Evolutionary conservation across 2,329 filamentous ascomycete genomes (phyloP).

Genomic region (Trichoderma aggressivum): DNA sequence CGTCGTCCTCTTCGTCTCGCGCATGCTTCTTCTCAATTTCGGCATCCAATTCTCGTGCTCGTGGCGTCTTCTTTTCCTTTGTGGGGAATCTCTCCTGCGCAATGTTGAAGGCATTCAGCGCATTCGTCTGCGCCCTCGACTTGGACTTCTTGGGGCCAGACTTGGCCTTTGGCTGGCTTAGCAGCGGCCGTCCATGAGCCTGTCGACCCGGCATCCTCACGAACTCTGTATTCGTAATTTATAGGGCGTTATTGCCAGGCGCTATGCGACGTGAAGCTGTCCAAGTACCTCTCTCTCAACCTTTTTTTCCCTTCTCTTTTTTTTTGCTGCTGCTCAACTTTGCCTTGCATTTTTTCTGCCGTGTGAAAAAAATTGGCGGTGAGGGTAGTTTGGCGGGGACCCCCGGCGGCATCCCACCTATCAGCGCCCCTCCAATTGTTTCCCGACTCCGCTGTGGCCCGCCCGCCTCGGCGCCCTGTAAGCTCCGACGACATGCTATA

Average conservation of each 20-base stretch:
- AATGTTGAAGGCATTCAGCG: slow-evolving; percentile 56
- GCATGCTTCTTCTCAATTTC: slow-evolving; percentile 45
- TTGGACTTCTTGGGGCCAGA: slow-evolving; percentile 43
- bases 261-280: slow-evolving; percentile 1
- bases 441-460: slow-evolving; percentile 2
- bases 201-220: slow-evolving; percentile 56
- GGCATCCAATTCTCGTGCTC: slow-evolving; percentile 51
- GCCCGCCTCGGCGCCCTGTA: slow-evolving; percentile 8
- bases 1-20: slow-evolving; percentile 44
- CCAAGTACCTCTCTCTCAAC: not conserved
- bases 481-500: slow-evolving; percentile 4
- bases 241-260: not conserved
- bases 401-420: slow-evolving; percentile 28
- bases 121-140: slow-evolving; percentile 47
- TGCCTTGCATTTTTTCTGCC: slow-evolving; percentile 29
- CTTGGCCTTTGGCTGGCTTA: slow-evolving; percentile 38
- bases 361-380: slow-evolving; percentile 32
- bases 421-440: slow-evolving; percentile 26
- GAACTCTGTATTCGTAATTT: slow-evolving; percentile 17
- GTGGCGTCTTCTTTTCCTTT: slow-evolving; percentile 46
- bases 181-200: slow-evolving; percentile 53
- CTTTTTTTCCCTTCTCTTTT: not conserved
- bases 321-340: not conserved
- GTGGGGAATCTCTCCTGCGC: slow-evolving; percentile 51
- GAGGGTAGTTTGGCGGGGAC: slow-evolving; percentile 29